Base-by-base conservation (phyloP, 148 eudicot species). In the Silene uniflora region DNA sequence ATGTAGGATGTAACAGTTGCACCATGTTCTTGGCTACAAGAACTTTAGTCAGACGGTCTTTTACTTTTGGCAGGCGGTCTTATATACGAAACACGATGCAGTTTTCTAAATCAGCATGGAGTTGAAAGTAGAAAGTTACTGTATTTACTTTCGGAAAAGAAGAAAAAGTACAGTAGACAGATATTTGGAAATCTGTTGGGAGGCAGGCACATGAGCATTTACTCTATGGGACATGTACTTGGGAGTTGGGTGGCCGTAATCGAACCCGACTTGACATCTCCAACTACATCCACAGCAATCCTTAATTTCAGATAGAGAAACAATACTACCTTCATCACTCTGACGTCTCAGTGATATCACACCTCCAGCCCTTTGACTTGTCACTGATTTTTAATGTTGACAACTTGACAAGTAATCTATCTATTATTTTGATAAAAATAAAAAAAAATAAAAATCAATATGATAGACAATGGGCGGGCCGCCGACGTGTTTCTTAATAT, bases 291-390 rank as follows among this genome's bases (percentile, higher is more conserved):
- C n/a, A 35, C 47, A 27, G 39, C 6, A 25, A 14, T 64, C 35
- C 49, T 42, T 68, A 16, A 68, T 7, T 42, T 68, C 72, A 42
- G 24, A 68, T 46, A 23, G 25, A 42, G 55, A 46, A 65, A 27
- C 10, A 22, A 5, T 4, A 16, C 58, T 69, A 24, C 19, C 6
- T 17, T 14, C 80, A 74, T 77, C 80, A 77, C 32, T 13, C 23
- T 78, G 65, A 78, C 29, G 76, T 64, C 32, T 19, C 65, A 29
- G 0, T 77, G 70, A 77, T 0, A 47, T 49, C 69, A 77, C 39
- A 39, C 47, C 6, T 69, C 18, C 35, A 22, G 14, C 56, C 6
- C 5, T 0, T 10, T 9, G 3, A 52, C 56, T 52, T 0, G 56
- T 52, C 56, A 52, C 56, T 12, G 56, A 52, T 52, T 52, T 52